Evolutionary conservation across 2,329 filamentous ascomycete genomes (phyloP).

Genomic region (Trichophyton rubrum): DNA sequence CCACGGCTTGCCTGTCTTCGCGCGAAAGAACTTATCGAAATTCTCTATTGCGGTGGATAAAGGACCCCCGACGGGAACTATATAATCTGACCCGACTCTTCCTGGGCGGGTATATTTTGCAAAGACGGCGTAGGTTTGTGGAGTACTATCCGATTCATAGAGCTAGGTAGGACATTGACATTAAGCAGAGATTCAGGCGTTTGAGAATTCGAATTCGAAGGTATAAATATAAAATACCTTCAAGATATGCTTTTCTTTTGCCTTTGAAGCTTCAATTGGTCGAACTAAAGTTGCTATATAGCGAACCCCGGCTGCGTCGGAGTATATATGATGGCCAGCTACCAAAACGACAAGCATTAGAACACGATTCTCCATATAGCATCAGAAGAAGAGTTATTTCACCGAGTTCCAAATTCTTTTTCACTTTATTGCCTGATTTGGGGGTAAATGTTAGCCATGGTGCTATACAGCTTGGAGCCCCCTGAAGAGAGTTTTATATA

Average conservation of each 20-base stretch:
- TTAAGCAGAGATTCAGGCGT: not conserved
- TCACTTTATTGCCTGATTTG: not conserved
- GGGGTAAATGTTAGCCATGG: not conserved
- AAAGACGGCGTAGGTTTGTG: conserved; percentile 50
- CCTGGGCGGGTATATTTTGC: conserved; percentile 34
- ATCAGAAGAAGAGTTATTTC: not conserved
- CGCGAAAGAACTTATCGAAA: conserved; percentile 47
- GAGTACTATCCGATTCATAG: conserved; percentile 49
- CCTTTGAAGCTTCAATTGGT: conserved; percentile 34
- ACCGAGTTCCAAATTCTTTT: not conserved
- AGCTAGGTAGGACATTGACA: conserved; percentile 38
- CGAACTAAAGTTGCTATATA: conserved; percentile 54
- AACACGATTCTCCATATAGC: not conserved
- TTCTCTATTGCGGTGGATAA: conserved; percentile 33
- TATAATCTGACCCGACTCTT: conserved; percentile 21
- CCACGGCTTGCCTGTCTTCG: conserved; percentile 49
- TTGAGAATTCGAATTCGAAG: not conserved
- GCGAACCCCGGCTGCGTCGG: conserved; percentile 48
- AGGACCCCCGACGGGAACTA: conserved; percentile 23
- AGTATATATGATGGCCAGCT: conserved; percentile 55
- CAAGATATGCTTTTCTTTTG: conserved; percentile 47
- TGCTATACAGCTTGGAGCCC: not conserved
- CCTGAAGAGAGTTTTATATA: not conserved
- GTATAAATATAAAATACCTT: conserved; percentile 32
- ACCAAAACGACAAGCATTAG: conserved; percentile 1